Percentiles rank a stretch among this genome's conserved stretches.
Evolutionary conservation across 805 yeast species (phyloP).

Genomic region (Candida loeiensis): DNA sequence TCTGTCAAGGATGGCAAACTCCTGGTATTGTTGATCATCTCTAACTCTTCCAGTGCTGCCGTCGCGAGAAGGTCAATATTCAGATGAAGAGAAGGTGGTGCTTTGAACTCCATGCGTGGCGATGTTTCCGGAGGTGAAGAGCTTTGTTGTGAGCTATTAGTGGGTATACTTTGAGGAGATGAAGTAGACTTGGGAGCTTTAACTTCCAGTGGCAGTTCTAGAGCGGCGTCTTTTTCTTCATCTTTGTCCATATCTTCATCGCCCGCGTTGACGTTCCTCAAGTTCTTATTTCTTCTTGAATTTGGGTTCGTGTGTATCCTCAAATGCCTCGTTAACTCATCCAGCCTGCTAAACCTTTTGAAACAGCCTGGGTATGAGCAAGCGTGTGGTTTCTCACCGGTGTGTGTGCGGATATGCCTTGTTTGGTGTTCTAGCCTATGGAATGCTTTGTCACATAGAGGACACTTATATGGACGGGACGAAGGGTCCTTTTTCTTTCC

Average conservation of each 20-base stretch:
- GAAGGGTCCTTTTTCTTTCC: conserved; percentile 13
- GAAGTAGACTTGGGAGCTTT: background rate
- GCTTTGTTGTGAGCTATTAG: background rate
- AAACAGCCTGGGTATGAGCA: conserved; percentile 83
- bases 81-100: conserved; percentile 14
- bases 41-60: conserved; percentile 54
- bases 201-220: background rate
- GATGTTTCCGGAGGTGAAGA: conserved; percentile 9
- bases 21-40: conserved; percentile 42
- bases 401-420: conserved; percentile 86
- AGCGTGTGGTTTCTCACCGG: conserved; percentile 89
- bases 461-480: conserved; percentile 75
- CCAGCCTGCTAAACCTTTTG: conserved; percentile 75
- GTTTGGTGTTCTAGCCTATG: conserved; percentile 89
- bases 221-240: conserved; percentile 1
- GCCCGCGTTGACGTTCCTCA: conserved; percentile 11
- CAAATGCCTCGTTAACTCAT: conserved; percentile 82
- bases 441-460: conserved; percentile 80
- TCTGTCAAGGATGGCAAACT: conserved; percentile 52
- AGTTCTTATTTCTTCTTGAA: conserved; percentile 39
- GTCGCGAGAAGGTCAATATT: conserved; percentile 51
- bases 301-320: conserved; percentile 69
- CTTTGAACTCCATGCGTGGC: conserved; percentile 10
- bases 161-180: conserved; percentile 2
- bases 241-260: conserved; percentile 9